Conservation (phyloP, 2,329 filamentous ascomycete species). For the Metarhizium rileyi region DNA sequence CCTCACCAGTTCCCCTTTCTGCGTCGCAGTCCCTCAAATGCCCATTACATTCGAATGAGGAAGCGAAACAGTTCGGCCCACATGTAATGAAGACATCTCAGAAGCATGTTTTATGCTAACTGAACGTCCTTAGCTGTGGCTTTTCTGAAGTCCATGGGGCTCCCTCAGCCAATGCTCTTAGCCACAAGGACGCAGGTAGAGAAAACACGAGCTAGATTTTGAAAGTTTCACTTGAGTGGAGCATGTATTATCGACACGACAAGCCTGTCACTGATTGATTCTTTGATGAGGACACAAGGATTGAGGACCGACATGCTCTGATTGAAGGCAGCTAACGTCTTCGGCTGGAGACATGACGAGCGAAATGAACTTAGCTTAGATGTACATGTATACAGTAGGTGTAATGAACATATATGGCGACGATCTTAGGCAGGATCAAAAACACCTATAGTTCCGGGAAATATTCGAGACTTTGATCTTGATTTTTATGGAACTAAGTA, state of each 20-base stretch:
- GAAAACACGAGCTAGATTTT: constrained; percentile 48
- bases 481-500: too few relatives aligned
- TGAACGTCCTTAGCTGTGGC: constrained; percentile 34
- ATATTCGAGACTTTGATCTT: too few relatives aligned
- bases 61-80: not conserved
- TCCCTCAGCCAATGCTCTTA: constrained; percentile 49
- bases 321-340: too few relatives aligned
- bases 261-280: constrained; percentile 30
- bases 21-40: not conserved
- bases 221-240: constrained; percentile 47
- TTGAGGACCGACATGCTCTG: not conserved
- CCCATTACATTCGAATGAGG: not conserved
- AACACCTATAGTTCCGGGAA: too few relatives aligned
- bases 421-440: too few relatives aligned
- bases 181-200: constrained; percentile 52
- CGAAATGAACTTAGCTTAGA: too few relatives aligned
- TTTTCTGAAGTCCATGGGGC: constrained; percentile 56
- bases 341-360: too few relatives aligned
- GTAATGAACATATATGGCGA: too few relatives aligned
- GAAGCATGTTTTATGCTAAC: not conserved
- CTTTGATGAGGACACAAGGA: not conserved
- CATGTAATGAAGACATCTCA: not conserved
- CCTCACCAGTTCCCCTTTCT: not conserved
- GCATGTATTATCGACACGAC: constrained; percentile 52
- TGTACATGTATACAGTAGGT: too few relatives aligned